Conservation (phyloP, 192 early-diverging fungal species). For the Coemansia reversa region DNA sequence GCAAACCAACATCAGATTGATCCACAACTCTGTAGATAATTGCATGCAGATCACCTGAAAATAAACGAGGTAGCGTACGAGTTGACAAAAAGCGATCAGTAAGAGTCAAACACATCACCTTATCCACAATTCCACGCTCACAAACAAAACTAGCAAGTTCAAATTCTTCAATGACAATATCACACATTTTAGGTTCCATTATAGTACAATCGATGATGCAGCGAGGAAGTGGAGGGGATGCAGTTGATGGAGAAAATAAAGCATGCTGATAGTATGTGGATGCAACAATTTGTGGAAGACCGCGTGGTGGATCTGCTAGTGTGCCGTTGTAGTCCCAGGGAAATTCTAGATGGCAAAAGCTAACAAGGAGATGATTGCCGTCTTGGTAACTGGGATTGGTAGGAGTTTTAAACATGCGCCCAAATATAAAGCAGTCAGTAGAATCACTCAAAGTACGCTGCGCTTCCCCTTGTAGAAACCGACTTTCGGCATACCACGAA, state of each 20-base stretch:
- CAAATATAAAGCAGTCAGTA: conserved; percentile 30
- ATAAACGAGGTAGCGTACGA: too few relatives aligned
- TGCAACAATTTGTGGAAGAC: conserved; percentile 14
- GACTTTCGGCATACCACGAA: conserved; percentile 30
- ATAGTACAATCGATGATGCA: conserved; percentile 34
- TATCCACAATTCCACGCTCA: conserved; percentile 16
- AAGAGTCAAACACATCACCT: conserved; percentile 11
- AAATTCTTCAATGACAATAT: conserved; percentile 9
- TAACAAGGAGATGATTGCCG: conserved; percentile 29
- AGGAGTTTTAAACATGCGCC: conserved; percentile 26
- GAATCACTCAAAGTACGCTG: conserved; percentile 11
- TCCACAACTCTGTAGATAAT: neutral
- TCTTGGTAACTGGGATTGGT: conserved; percentile 20
- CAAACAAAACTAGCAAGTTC: conserved; percentile 9
- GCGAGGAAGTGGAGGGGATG: conserved; percentile 4
- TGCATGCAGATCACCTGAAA: too few relatives aligned
- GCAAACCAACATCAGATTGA: neutral
- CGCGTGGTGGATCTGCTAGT: conserved; percentile 27
- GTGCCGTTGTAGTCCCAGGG: conserved; percentile 28
- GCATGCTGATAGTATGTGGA: neutral
- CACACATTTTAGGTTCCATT: neutral
- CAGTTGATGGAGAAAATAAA: too few relatives aligned
- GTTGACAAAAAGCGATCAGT: neutral
- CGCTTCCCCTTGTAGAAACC: conserved; percentile 22
- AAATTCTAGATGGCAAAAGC: conserved; percentile 40